A percentile compares a stretch with the other conserved stretches of the same genome.
phyloP scores from a whole-genome alignment of 768 basidiomycete genomes.

The Omphalotus guepiniiformis region DNA sequence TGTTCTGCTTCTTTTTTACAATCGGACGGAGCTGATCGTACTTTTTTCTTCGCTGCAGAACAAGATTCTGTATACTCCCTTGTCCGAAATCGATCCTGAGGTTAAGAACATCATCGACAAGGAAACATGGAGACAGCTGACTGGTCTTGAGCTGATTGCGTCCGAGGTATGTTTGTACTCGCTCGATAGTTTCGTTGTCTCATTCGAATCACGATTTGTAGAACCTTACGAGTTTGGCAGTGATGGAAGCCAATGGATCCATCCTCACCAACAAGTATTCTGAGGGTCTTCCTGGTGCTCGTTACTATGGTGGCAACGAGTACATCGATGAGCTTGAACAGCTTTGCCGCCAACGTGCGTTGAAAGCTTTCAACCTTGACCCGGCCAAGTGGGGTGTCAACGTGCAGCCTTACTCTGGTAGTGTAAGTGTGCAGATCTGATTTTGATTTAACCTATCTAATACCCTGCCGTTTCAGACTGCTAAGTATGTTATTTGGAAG shows the following conservation, averaged over 20 bases:
- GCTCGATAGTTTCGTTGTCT: background rate
- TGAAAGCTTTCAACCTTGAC: slow-evolving; percentile 95
- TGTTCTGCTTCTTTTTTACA: slow-evolving; percentile 20
- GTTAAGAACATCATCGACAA: slow-evolving; percentile 98
- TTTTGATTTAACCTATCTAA: background rate
- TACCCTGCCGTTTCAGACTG: slow-evolving; percentile 47
- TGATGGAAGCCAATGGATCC: slow-evolving; percentile 98
- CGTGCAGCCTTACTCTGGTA: slow-evolving; percentile 97
- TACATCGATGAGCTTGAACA: slow-evolving; percentile 94
- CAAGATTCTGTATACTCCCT: slow-evolving; percentile 82
- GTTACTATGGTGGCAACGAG: slow-evolving; percentile 98
- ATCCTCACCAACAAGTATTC: slow-evolving; percentile 99
- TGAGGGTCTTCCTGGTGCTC: slow-evolving; percentile 95
- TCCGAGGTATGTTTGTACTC: slow-evolving; percentile 68
- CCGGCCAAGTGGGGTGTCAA: slow-evolving; percentile 95
- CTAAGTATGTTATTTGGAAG: slow-evolving; percentile 69
- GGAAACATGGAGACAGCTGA: slow-evolving; percentile 98
- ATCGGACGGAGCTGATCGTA: background rate
- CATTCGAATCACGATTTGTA: slow-evolving; percentile 24
- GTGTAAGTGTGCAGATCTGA: slow-evolving; percentile 45
- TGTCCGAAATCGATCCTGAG: slow-evolving; percentile 90
- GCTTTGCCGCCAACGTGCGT: slow-evolving; percentile 92
- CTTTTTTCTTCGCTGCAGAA: slow-evolving; percentile 51
- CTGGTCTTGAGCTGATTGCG: slow-evolving; percentile 97
- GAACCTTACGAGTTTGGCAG: slow-evolving; percentile 95